Evolutionary conservation across 495 filamentous ascomycete genomes (phyloP).

Genomic region (Penicillium atrosanguineum): DNA sequence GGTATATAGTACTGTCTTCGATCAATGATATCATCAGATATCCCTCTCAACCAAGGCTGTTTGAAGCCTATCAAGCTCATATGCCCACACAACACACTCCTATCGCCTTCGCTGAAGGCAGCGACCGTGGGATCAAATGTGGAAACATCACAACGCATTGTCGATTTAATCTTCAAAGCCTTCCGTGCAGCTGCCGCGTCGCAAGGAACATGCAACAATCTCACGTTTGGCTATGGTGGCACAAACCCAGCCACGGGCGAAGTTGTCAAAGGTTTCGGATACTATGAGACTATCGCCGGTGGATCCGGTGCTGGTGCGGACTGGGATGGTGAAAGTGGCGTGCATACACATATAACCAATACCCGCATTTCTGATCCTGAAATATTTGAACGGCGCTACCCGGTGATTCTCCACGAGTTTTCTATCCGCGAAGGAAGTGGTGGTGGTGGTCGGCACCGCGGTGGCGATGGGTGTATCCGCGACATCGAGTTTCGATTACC

Average conservation of each 20-base stretch:
- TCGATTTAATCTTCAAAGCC: conserved; percentile 82
- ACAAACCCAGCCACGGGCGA: conserved; percentile 24
- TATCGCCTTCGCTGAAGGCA: conserved; percentile 75
- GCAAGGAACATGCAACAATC: conserved; percentile 86
- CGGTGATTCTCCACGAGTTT: conserved; percentile 78
- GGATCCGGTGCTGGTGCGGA: conserved; percentile 76
- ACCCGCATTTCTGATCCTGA: conserved; percentile 93
- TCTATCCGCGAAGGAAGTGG: conserved; percentile 70
- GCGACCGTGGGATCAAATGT: conserved; percentile 83
- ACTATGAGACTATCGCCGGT: conserved; percentile 93
- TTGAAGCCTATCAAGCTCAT: conserved; percentile 76
- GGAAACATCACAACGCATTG: conserved; percentile 75
- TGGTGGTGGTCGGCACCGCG: conserved; percentile 27
- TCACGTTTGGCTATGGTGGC: conserved; percentile 41
- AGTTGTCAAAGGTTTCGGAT: conserved; percentile 67
- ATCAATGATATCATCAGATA: conserved; percentile 81
- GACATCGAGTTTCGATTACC: conserved; percentile 38
- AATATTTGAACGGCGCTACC: conserved; percentile 88
- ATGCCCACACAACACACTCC: conserved; percentile 74
- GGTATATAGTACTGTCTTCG: conserved; percentile 70
- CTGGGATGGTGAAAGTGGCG: conserved; percentile 82
- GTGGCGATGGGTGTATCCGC: conserved; percentile 34
- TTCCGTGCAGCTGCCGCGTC: conserved; percentile 82
- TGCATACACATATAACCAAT: conserved; percentile 96
- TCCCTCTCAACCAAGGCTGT: conserved; percentile 93